Conservation (phyloP, 139 green algal species). For the Coelastrella sp. region DNA sequence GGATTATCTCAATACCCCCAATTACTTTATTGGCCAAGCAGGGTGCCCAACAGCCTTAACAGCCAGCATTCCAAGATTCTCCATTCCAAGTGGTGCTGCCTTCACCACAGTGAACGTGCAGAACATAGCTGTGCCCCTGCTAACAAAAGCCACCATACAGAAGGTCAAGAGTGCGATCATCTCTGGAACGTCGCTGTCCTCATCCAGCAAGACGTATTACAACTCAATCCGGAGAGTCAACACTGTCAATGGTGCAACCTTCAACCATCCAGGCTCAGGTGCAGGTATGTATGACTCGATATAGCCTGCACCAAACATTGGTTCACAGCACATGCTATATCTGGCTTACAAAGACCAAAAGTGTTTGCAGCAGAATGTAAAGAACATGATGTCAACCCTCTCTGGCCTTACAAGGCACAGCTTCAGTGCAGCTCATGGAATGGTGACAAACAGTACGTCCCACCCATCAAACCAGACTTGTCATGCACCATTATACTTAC, state of each 20-base stretch:
- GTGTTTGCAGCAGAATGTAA: no score
- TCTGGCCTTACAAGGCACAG: no score
- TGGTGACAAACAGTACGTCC: no score
- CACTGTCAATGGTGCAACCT: background rate
- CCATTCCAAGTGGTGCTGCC: background rate
- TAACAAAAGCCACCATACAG: background rate
- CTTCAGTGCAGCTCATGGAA: no score
- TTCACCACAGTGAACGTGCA: background rate
- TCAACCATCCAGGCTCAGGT: background rate
- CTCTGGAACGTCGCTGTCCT: background rate
- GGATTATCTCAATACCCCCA: background rate
- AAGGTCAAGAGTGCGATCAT: background rate
- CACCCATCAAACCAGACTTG: no score
- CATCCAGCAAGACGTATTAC: background rate
- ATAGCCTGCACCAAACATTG: no score
- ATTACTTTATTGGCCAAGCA: background rate
- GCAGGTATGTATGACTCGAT: background rate
- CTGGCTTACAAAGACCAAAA: no score
- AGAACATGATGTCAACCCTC: no score
- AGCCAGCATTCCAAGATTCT: background rate
- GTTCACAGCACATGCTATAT: no score
- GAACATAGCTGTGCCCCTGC: background rate
- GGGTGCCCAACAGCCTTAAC: background rate
- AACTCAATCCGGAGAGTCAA: background rate
- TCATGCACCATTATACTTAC: no score